A percentile compares a stretch with the other conserved stretches of the same genome.
phyloP scores from a whole-genome alignment of 1,284 basidiomycete genomes.

The Exobasidium cylindrosporum region DNA sequence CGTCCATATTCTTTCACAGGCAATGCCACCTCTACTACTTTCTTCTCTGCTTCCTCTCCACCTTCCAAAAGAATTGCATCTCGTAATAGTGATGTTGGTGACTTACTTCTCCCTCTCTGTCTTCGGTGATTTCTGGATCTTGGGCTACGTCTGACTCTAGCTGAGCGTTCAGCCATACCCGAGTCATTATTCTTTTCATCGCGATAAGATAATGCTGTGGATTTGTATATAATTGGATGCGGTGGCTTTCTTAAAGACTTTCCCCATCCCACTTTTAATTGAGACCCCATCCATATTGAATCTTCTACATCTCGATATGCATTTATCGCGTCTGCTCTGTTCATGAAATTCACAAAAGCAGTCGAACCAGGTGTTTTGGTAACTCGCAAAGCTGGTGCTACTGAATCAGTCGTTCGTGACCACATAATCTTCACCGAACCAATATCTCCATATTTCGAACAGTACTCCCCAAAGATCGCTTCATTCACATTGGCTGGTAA shows the following conservation, averaged over 20 bases:
- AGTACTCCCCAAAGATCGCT: conserved; percentile 77
- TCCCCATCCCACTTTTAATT: conserved; percentile 87
- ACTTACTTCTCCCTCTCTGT: neutral
- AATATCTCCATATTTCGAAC: conserved; percentile 63
- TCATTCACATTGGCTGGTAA: conserved; percentile 81
- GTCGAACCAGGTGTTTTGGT: conserved; percentile 72
- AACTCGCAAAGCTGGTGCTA: conserved; percentile 64
- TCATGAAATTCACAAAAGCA: conserved; percentile 95
- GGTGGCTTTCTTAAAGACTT: conserved; percentile 78
- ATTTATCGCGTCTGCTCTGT: conserved; percentile 78
- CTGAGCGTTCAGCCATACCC: too few species aligned
- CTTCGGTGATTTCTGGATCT: conserved; percentile 9
- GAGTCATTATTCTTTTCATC: neutral
- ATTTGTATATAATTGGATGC: neutral
- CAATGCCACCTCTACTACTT: conserved; percentile 77
- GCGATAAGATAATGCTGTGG: neutral
- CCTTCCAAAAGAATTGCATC: neutral
- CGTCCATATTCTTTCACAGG: conserved; percentile 77
- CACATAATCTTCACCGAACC: conserved; percentile 58
- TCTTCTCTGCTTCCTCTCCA: conserved; percentile 60
- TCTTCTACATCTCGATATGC: conserved; percentile 85
- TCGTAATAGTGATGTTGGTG: neutral
- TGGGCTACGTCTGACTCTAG: neutral
- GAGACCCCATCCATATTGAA: conserved; percentile 81
- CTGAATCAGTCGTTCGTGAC: conserved; percentile 29